These are phyloP conservation scores for Epichloe bromicola DNA, from an alignment of 2,329 filamentous ascomycete species.

Conservation along the genomic window DNA sequence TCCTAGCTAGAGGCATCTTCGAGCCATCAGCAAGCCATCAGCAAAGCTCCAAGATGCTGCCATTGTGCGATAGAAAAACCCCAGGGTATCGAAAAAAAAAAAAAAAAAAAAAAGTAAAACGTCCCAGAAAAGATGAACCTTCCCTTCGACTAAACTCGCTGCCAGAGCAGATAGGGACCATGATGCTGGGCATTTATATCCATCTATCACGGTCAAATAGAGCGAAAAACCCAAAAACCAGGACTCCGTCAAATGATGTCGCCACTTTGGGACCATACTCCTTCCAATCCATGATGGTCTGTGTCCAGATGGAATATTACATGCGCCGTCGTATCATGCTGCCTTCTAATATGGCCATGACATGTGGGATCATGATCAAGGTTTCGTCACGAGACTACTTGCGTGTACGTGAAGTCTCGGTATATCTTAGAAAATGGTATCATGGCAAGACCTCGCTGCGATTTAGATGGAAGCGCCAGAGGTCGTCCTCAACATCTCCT, in stretches of 20 bases:
- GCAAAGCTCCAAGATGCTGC: background rate
- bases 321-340: constrained; percentile 1
- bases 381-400: background rate
- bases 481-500: constrained; percentile 30
- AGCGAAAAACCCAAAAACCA: background rate
- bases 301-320: background rate
- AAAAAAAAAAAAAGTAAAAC: background rate
- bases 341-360: background rate
- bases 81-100: constrained; percentile 12
- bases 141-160: background rate
- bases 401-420: background rate
- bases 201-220: background rate
- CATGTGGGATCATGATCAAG: background rate
- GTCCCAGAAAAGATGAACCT: background rate
- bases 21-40: background rate
- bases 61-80: constrained; percentile 4
- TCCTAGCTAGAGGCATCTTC: background rate
- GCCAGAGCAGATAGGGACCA: background rate
- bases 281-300: background rate
- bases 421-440: background rate
- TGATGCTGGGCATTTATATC: constrained; percentile 2
- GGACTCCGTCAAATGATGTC: background rate
- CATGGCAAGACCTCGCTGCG: background rate
- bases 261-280: background rate
- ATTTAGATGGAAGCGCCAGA: constrained; percentile 7